phyloP scores from a whole-genome alignment of 768 basidiomycete species.

The Xanthoconium stramineum region DNA sequence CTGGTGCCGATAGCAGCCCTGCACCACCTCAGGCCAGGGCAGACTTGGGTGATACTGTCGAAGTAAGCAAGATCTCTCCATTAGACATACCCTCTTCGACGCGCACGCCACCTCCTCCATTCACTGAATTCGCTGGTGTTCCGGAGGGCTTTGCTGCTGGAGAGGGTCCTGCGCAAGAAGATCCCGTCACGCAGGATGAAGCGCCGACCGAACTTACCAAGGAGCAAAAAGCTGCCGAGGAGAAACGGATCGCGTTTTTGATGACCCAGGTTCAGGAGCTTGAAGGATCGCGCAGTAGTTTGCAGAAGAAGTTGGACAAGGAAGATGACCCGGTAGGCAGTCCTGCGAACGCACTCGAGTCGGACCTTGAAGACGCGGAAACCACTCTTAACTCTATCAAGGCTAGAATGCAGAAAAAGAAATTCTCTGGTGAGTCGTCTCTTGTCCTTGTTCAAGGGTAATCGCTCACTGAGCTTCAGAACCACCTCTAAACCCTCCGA shows the following conservation, averaged over 20 bases:
- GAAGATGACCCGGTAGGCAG: neutral
- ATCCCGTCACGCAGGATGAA: slow-evolving; percentile 18
- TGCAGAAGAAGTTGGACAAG: slow-evolving; percentile 3
- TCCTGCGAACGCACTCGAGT: slow-evolving; percentile 4
- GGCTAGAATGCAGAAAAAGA: slow-evolving; percentile 18
- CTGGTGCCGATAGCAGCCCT: slow-evolving; percentile 12
- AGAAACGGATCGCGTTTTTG: slow-evolving; percentile 22
- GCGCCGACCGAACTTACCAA: slow-evolving; percentile 15
- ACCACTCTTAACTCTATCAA: slow-evolving; percentile 8
- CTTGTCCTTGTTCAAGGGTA: neutral
- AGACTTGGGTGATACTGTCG: neutral
- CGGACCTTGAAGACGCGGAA: slow-evolving; percentile 17
- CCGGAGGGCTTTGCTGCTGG: slow-evolving; percentile 1
- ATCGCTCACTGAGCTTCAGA: slow-evolving; percentile 10
- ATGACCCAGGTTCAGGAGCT: slow-evolving; percentile 13
- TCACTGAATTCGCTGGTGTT: slow-evolving; percentile 18
- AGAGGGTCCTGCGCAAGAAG: slow-evolving; percentile 5
- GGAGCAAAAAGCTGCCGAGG: slow-evolving; percentile 21
- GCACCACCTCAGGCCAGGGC: neutral
- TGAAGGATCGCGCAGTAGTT: neutral
- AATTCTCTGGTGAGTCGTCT: slow-evolving; percentile 17
- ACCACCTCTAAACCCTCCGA: neutral
- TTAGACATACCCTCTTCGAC: slow-evolving; percentile 9
- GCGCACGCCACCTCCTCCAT: slow-evolving; percentile 27
- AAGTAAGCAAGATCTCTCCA: neutral